phyloP scores from a whole-genome alignment of 345 rosid species.

The Hypericum androsaemum region DNA sequence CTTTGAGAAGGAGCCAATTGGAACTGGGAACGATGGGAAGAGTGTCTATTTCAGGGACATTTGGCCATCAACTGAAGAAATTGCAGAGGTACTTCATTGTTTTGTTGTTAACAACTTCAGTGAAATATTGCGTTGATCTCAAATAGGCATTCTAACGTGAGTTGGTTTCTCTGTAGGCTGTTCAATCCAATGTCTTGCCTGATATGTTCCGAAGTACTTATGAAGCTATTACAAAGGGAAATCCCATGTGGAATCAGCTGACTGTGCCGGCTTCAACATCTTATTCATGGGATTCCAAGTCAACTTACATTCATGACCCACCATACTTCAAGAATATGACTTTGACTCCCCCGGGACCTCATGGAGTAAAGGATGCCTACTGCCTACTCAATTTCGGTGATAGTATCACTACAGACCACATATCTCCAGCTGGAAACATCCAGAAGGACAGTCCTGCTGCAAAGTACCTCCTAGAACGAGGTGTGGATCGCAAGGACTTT shows the following conservation, averaged over 20 bases:
- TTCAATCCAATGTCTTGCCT: constrained; percentile 1
- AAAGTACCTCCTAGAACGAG: background rate
- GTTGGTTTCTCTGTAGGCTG: background rate
- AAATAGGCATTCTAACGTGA: too few relatives aligned
- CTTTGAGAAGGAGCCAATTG: constrained; percentile 5
- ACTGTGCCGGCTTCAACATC: background rate
- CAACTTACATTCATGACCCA: constrained; percentile 4
- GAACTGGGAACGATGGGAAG: constrained; percentile 1
- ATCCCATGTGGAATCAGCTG: constrained; percentile 5
- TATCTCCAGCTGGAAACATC: background rate
- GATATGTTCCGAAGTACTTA: constrained; percentile 5
- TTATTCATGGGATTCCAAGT: constrained; percentile 4
- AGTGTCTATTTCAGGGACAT: constrained; percentile 1
- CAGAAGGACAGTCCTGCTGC: constrained; percentile 5
- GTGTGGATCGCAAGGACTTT: constrained; percentile 3
- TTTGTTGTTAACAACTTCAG: background rate
- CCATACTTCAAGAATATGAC: constrained; percentile 6
- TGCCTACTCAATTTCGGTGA: constrained; percentile 6
- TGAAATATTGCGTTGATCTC: background rate
- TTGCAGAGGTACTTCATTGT: constrained; percentile 1
- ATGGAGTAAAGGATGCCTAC: constrained; percentile 3
- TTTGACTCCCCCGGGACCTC: constrained; percentile 1
- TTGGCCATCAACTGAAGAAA: constrained; percentile 3
- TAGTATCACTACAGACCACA: constrained; percentile 2
- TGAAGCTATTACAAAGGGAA: constrained; percentile 2